Conservation (phyloP, 129 eudicot genomes). For the Chrysanthemum makinoi region DNA sequence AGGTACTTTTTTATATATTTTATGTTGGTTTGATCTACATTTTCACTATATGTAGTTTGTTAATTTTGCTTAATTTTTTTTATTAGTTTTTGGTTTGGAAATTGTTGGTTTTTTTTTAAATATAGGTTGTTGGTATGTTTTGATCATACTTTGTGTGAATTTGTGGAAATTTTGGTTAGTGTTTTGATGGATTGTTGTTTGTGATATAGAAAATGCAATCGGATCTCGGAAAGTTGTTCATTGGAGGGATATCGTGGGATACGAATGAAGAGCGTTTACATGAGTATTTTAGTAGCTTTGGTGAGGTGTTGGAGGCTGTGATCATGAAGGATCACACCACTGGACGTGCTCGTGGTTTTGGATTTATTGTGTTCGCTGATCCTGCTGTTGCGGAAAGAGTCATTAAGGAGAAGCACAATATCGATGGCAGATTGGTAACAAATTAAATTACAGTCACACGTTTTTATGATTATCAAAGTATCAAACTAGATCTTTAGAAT, state of each 20-base stretch:
- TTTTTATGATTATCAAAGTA: background rate
- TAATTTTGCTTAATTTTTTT: slow-evolving; percentile 7
- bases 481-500: background rate
- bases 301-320: slow-evolving; percentile 70
- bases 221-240: slow-evolving; percentile 66
- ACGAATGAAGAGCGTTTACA: slow-evolving; percentile 65
- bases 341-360: slow-evolving; percentile 75
- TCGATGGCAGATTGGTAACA: slow-evolving; percentile 72
- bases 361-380: slow-evolving; percentile 72
- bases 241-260: slow-evolving; percentile 85
- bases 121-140: background rate
- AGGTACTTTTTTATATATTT: slow-evolving; percentile 37
- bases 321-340: slow-evolving; percentile 73
- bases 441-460: background rate
- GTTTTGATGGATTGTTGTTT: slow-evolving; percentile 16
- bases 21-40: slow-evolving; percentile 33
- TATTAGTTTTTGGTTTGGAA: background rate
- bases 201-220: slow-evolving; percentile 52
- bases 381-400: slow-evolving; percentile 65
- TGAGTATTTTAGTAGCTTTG: slow-evolving; percentile 56
- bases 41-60: slow-evolving; percentile 16
- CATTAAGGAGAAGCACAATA: slow-evolving; percentile 59
- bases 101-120: background rate
- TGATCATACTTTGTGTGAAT: too few species aligned
- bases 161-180: slow-evolving; percentile 4